Percentiles rank a stretch among this genome's conserved stretches.
These are phyloP conservation scores for Wolfiporia cocos DNA, from an alignment of 1,284 basidiomycete genomes.

Conservation along the genomic window DNA sequence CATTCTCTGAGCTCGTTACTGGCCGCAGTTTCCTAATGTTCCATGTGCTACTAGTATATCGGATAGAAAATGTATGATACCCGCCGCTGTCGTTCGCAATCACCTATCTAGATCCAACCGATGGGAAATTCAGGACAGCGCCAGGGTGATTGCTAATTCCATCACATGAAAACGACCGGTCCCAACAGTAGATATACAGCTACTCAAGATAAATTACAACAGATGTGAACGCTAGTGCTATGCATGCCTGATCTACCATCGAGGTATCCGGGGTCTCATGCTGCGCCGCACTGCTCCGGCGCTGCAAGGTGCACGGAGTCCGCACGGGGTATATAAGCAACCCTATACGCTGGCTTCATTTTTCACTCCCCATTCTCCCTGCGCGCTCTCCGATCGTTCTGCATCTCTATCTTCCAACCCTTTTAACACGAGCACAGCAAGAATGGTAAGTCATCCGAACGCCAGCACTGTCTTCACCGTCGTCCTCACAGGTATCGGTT, in stretches of 20 bases:
- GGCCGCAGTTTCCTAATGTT: too few species aligned
- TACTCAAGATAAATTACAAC: too few species aligned
- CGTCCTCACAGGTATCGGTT: background rate
- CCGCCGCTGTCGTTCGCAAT: too few species aligned
- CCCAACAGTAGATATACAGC: too few species aligned
- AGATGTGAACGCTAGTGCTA: background rate
- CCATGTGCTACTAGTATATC: too few species aligned
- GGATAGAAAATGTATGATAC: too few species aligned
- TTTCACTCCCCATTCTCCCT: conserved; percentile 1
- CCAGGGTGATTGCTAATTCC: too few species aligned
- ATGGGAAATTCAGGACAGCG: too few species aligned
- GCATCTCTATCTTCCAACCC: conserved; percentile 4
- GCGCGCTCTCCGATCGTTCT: conserved; percentile 10
- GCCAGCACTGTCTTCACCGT: too few species aligned
- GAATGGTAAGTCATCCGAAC: conserved; percentile 30
- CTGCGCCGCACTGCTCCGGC: background rate
- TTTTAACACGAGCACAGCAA: conserved; percentile 12
- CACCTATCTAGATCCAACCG: too few species aligned
- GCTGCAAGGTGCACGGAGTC: conserved; percentile 7
- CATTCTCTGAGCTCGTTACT: too few species aligned
- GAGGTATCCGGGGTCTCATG: conserved; percentile 1
- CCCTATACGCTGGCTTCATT: background rate
- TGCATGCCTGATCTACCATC: background rate
- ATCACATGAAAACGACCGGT: too few species aligned
- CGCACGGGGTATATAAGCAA: conserved; percentile 3